phyloP scores from a whole-genome alignment of 129 eudicot species.

The Escallonia rubra region DNA sequence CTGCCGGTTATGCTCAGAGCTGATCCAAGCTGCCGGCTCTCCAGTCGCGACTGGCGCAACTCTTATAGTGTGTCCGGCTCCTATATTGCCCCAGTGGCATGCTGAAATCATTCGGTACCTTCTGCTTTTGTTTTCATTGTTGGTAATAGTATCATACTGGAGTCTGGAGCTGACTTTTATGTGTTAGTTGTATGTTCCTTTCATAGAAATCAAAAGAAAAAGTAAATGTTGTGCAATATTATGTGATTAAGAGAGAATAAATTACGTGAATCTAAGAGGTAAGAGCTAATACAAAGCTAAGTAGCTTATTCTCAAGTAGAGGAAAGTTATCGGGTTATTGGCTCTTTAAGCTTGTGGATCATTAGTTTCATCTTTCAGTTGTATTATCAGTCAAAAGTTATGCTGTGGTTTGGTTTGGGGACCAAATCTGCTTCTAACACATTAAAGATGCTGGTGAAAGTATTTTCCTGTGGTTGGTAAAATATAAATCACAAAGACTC shows the following conservation, averaged over 20 bases:
- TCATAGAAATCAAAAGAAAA: neutral
- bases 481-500: too few species aligned
- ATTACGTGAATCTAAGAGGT: too few species aligned
- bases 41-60: slow-evolving; percentile 90
- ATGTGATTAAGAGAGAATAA: too few species aligned
- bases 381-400: too few species aligned
- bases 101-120: slow-evolving; percentile 84
- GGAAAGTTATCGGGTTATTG: too few species aligned
- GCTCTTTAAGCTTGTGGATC: too few species aligned
- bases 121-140: slow-evolving; percentile 6
- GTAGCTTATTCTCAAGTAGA: too few species aligned
- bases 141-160: neutral
- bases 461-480: too few species aligned
- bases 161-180: neutral
- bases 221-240: neutral
- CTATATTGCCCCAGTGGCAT: slow-evolving; percentile 97
- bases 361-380: too few species aligned
- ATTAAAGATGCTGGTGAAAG: too few species aligned
- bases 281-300: too few species aligned
- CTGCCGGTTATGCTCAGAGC: slow-evolving; percentile 63
- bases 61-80: slow-evolving; percentile 94
- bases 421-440: neutral
- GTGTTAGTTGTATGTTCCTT: neutral
- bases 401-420: too few species aligned
- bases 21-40: slow-evolving; percentile 60